Evolutionary conservation across 768 basidiomycete genomes (phyloP).

Genomic region (Tulasnella calospora): DNA sequence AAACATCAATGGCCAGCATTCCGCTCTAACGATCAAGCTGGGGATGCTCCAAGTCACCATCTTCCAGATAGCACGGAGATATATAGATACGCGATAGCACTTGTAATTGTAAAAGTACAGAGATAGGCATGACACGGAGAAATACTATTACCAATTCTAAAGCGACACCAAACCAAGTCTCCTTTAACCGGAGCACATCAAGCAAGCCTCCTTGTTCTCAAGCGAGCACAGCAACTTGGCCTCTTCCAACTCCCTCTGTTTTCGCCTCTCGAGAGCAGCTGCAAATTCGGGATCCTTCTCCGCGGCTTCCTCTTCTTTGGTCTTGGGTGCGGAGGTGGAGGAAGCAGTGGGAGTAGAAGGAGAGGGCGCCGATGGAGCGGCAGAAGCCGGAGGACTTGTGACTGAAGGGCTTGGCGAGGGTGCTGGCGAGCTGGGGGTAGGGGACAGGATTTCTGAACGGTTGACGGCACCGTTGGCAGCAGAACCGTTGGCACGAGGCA

Average conservation of each 20-base stretch:
- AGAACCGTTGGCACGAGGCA: conserved; percentile 11
- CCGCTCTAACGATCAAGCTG: no score
- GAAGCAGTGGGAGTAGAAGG: background rate
- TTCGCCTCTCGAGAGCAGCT: conserved; percentile 65
- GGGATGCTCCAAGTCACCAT: background rate
- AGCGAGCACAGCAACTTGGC: conserved; percentile 78
- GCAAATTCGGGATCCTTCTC: conserved; percentile 69
- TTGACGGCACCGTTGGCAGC: conserved; percentile 37
- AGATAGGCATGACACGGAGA: background rate
- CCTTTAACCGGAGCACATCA: conserved; percentile 68
- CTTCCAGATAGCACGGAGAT: background rate
- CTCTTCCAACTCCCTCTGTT: conserved; percentile 70
- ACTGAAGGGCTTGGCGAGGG: conserved; percentile 11
- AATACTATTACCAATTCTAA: background rate
- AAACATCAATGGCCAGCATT: no score
- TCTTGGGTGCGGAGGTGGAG: conserved; percentile 36
- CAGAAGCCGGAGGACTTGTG: conserved; percentile 22
- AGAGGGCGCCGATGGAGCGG: conserved; percentile 22
- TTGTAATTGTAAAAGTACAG: background rate
- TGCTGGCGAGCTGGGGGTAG: conserved; percentile 30
- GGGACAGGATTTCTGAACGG: conserved; percentile 30
- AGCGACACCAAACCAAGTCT: background rate
- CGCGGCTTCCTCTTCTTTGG: conserved; percentile 44
- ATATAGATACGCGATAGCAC: background rate
- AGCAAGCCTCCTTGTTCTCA: conserved; percentile 90